Evolutionary conservation across 148 eudicot genomes (phyloP).

Genomic region (Tetragonia tetragonoides): DNA sequence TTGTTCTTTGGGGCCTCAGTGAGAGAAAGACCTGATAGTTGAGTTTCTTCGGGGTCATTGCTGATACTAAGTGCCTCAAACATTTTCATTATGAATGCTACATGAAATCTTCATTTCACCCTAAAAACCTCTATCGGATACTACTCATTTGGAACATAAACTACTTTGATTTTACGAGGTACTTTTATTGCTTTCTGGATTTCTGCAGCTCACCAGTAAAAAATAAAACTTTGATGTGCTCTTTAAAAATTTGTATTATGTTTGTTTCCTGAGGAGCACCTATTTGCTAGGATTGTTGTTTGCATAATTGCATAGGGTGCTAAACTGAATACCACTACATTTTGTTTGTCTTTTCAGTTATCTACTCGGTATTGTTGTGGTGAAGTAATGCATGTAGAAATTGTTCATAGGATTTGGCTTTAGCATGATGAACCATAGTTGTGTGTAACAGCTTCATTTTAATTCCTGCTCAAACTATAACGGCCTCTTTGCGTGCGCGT

Average conservation of each 20-base stretch:
- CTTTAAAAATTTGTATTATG: too few relatives aligned
- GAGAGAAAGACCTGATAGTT: background rate
- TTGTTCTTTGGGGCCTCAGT: background rate
- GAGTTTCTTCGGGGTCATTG: background rate
- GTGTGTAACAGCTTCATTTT: background rate
- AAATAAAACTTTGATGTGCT: too few relatives aligned
- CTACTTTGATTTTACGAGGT: too few relatives aligned
- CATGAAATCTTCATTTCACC: background rate
- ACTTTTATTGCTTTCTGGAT: too few relatives aligned
- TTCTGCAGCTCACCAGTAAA: too few relatives aligned
- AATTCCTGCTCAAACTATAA: background rate
- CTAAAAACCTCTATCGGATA: too few relatives aligned
- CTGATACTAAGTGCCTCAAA: background rate
- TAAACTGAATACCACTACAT: background rate
- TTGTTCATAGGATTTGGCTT: background rate
- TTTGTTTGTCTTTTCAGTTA: background rate
- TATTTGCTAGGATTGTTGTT: too few relatives aligned
- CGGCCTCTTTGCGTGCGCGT: background rate
- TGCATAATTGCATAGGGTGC: too few relatives aligned
- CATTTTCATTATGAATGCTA: background rate
- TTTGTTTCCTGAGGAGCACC: too few relatives aligned
- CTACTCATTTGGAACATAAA: too few relatives aligned
- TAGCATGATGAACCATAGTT: background rate
- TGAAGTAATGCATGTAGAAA: background rate
- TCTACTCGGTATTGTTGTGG: background rate